Conservation (phyloP, 805 yeast genomes). For the Cyberlindnera samutprakarnensis region DNA sequence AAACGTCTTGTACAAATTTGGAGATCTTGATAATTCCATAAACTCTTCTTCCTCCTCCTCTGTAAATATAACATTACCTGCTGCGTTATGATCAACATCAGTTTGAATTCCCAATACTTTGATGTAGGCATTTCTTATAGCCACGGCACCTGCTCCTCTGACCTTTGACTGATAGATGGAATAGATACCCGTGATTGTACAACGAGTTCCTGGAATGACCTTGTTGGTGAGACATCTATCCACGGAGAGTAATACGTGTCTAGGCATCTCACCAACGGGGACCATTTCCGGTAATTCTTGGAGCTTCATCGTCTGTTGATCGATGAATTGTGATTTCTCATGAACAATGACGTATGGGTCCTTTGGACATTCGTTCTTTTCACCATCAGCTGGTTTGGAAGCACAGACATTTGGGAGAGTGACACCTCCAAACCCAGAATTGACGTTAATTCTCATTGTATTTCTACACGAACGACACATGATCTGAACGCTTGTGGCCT, state of each 20-base stretch:
- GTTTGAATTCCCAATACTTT: slow-evolving; percentile 81
- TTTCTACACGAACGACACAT: slow-evolving; percentile 88
- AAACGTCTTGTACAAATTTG: slow-evolving; percentile 80
- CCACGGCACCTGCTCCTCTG: slow-evolving; percentile 56
- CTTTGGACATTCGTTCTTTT: slow-evolving; percentile 63
- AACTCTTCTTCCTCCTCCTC: slow-evolving; percentile 96
- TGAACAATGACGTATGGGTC: slow-evolving; percentile 93
- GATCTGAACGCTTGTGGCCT: slow-evolving; percentile 76
- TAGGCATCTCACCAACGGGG: slow-evolving; percentile 98
- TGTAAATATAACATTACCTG: slow-evolving; percentile 55
- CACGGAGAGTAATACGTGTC: slow-evolving; percentile 80
- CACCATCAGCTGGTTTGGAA: slow-evolving; percentile 45
- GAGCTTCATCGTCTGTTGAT: slow-evolving; percentile 87
- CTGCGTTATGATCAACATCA: slow-evolving; percentile 65
- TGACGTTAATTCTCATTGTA: slow-evolving; percentile 54
- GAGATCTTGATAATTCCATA: slow-evolving; percentile 68
- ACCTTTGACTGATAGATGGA: slow-evolving; percentile 79
- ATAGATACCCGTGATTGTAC: slow-evolving; percentile 87
- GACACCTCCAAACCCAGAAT: slow-evolving; percentile 64
- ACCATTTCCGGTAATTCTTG: slow-evolving; percentile 99
- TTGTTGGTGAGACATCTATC: slow-evolving; percentile 86
- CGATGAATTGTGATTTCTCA: slow-evolving; percentile 88
- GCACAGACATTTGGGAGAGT: slow-evolving; percentile 63
- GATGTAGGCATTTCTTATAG: slow-evolving; percentile 88
- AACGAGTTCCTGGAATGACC: slow-evolving; percentile 92